Conservation (phyloP, 208 protist genomes). For the Herpetomonas muscarum region DNA sequence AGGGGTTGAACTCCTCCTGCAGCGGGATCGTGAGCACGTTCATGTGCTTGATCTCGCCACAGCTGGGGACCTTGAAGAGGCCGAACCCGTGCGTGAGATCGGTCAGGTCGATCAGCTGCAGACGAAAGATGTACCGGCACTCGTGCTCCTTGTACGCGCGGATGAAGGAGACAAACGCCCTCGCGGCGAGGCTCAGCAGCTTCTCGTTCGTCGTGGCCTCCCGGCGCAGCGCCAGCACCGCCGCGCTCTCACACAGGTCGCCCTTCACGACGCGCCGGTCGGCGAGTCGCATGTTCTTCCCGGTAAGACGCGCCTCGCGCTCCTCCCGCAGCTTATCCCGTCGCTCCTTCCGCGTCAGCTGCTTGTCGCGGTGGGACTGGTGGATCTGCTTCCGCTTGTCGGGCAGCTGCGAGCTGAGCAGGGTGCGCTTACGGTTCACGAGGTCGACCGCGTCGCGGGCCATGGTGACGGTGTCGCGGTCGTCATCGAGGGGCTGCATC, state of each 20-base stretch:
- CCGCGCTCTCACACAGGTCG: constrained; percentile 76
- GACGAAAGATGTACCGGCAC: constrained; percentile 91
- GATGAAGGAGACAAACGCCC: constrained; percentile 91
- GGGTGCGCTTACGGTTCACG: constrained; percentile 68
- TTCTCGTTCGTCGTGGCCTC: constrained; percentile 51
- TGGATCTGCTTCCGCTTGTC: constrained; percentile 70
- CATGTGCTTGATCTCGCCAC: constrained; percentile 88
- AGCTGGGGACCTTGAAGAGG: constrained; percentile 88
- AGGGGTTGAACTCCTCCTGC: constrained; percentile 74
- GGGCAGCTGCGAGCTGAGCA: constrained; percentile 55
- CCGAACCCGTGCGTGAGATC: constrained; percentile 93
- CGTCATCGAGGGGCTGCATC: constrained; percentile 70
- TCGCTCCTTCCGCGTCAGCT: constrained; percentile 64
- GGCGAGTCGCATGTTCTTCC: constrained; percentile 22
- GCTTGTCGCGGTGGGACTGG: constrained; percentile 66
- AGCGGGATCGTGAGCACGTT: constrained; percentile 69
- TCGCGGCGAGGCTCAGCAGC: constrained; percentile 69
- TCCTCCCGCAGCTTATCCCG: constrained; percentile 61
- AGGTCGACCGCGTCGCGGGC: constrained; percentile 44
- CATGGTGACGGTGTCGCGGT: constrained; percentile 54
- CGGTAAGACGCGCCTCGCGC: constrained; percentile 27
- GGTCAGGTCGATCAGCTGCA: constrained; percentile 92
- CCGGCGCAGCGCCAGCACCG: constrained; percentile 57
- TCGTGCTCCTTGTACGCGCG: constrained; percentile 94
- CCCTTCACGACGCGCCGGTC: constrained; percentile 60